Base-by-base conservation (phyloP, 2,329 filamentous ascomycete species). In the Elsinoe fawcettii region DNA sequence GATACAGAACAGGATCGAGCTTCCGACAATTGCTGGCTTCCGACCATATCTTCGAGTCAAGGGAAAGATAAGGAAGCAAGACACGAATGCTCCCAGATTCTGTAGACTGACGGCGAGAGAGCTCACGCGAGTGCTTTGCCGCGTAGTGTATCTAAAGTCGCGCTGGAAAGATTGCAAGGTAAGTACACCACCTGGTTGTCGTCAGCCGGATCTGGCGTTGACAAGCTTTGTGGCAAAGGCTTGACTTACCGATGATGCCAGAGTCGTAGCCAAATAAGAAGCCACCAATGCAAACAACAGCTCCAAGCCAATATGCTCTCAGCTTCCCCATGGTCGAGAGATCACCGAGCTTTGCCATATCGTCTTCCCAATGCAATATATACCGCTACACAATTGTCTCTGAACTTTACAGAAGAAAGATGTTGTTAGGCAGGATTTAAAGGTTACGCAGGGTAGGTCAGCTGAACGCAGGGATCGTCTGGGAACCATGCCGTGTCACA, bases 61-160 rank as follows among this genome's bases (percentile, higher is more conserved):
- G 0, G 76, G 76, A 68, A 75, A 78, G 53, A 78, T 73, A 25
- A 72, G 62, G 55, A 80, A 74, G 59, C 77, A 78, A 20, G 77
- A 77, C 25, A 77, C 73, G 59, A 81, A 77, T 32, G 77, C 77
- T 22, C 77, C 78, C 7, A 77, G 74, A 60, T 80, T 77, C 55
- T 80, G 76, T 16, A 80, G 74, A 2, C 75, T 74, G 18, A 78
- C 75, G 34, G 75, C 73, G 51, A 78, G 74, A 3, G 75, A 75
- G 58, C 74, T 76, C 66, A 56, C 59, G 2, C 66, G 69, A 1
- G 73, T 75, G 55, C 70, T 67, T 44, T 74, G 63, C 2, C 64
- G 63, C 9, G 66, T 65, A n/a, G 67, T 67, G 60, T 75, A 77
- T 9, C 68, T 60, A 59, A 75, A 77, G 59, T 75, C 74, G 46